Conservation (phyloP, 352 stramenopile genomes). For the Pythium scleroteichum region DNA sequence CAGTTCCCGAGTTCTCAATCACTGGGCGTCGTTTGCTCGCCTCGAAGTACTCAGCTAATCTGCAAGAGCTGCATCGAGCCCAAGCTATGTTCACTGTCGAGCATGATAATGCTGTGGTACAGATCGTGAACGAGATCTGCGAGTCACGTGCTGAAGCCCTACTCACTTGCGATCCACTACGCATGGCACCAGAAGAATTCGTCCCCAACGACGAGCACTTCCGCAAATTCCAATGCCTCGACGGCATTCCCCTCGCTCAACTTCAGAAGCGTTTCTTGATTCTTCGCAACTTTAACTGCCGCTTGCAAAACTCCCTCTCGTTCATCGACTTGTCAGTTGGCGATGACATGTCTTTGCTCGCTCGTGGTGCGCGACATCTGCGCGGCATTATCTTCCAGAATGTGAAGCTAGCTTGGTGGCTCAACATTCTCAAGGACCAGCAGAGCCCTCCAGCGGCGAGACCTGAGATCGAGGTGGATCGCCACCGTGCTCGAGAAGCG, state of each 20-base stretch:
- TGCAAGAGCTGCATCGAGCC: constrained; percentile 62
- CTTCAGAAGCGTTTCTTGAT: constrained; percentile 84
- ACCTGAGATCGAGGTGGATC: constrained; percentile 87
- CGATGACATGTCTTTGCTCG: constrained; percentile 66
- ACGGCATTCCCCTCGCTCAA: constrained; percentile 44
- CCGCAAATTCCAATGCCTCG: constrained; percentile 47
- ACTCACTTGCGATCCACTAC: constrained; percentile 79
- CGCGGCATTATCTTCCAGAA: constrained; percentile 84
- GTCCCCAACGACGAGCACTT: constrained; percentile 66
- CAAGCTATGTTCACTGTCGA: constrained; percentile 66
- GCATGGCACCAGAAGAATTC: constrained; percentile 84
- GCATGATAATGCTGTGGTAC: constrained; percentile 73
- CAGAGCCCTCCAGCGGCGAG: constrained; percentile 75
- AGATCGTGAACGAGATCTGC: constrained; percentile 85
- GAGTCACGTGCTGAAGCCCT: constrained; percentile 74
- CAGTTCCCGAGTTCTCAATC: constrained; percentile 82
- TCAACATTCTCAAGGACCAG: constrained; percentile 86
- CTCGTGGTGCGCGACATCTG: constrained; percentile 52
- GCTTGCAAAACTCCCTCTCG: constrained; percentile 81
- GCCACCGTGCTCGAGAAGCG: constrained; percentile 67
- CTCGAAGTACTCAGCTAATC: constrained; percentile 64
- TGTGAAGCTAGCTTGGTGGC: constrained; percentile 88
- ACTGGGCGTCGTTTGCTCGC: constrained; percentile 73
- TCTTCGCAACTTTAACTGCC: constrained; percentile 86
- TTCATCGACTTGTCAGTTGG: constrained; percentile 82